A percentile compares a stretch with the other conserved stretches of the same genome.
Evolutionary conservation across 2,329 filamentous ascomycete genomes (phyloP).

Genomic region (Beauveria varroae): DNA sequence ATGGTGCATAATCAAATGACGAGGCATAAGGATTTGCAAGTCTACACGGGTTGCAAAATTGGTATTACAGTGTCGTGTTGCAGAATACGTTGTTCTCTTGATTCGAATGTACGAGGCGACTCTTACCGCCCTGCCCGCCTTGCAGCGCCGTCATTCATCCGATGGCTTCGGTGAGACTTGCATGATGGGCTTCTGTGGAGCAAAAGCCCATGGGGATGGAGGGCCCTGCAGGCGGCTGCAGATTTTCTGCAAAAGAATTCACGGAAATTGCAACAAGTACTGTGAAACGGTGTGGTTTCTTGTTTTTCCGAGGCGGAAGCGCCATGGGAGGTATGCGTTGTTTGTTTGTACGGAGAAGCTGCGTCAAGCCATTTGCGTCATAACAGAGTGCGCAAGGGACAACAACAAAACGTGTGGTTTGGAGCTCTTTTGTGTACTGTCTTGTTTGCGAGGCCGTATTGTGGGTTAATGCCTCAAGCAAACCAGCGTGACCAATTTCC

Average conservation of each 20-base stretch:
- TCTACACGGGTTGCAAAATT: no score
- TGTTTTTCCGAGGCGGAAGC: not conserved
- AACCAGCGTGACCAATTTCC: not conserved
- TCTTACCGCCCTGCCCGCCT: no score
- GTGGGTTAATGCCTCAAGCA: constrained; percentile 4
- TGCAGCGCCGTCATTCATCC: constrained; percentile 1
- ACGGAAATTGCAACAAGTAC: no score
- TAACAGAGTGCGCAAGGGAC: not conserved
- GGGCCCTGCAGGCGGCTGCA: not conserved
- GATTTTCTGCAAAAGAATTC: not conserved
- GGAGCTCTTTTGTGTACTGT: not conserved
- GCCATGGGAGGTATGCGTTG: not conserved
- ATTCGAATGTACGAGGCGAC: not conserved
- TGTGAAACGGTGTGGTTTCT: not conserved
- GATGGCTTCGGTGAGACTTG: constrained; percentile 6
- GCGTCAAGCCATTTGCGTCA: not conserved
- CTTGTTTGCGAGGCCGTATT: not conserved
- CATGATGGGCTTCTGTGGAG: not conserved
- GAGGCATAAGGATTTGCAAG: not conserved
- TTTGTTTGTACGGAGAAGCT: not conserved
- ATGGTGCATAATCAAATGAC: no score
- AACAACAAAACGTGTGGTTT: not conserved
- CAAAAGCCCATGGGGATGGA: not conserved
- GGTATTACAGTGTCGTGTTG: not conserved
- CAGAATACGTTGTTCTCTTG: not conserved